Conservation (phyloP, 306 rosid genomes). For the Cucumis sativus region DNA sequence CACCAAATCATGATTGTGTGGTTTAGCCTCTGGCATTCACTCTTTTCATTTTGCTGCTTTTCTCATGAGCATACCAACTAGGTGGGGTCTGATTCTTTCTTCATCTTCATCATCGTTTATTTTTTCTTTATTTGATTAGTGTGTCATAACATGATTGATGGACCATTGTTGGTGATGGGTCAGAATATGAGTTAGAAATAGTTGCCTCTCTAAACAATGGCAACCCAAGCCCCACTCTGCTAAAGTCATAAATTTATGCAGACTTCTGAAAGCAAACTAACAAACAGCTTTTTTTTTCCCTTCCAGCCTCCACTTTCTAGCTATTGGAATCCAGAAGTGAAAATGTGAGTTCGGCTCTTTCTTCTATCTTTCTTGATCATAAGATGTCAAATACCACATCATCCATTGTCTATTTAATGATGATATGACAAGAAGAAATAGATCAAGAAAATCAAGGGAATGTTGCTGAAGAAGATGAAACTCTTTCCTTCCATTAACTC, state of each 20-base stretch:
- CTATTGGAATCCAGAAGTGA: not conserved
- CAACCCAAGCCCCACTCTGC: constrained; percentile 3
- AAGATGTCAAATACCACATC: not conserved
- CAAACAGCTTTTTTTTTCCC: not conserved
- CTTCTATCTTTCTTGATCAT: not conserved
- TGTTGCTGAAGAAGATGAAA: constrained; percentile 41
- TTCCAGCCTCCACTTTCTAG: constrained; percentile 8
- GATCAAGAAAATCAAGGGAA: constrained; percentile 47
- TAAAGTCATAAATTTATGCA: constrained; percentile 5
- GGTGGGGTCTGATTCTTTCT: constrained; percentile 2
- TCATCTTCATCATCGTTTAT: not conserved
- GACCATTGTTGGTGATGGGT: constrained; percentile 62
- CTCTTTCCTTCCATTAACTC: constrained; percentile 39
- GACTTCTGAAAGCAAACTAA: constrained; percentile 3
- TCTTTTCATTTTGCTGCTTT: constrained; percentile 6
- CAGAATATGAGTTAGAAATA: constrained; percentile 12
- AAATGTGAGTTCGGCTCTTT: not conserved
- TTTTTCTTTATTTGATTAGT: not conserved
- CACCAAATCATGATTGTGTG: constrained; percentile 3
- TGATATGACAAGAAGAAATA: constrained; percentile 4
- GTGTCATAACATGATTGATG: constrained; percentile 36
- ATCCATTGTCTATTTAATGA: constrained; percentile 26
- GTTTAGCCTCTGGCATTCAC: not conserved
- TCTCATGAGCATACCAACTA: not conserved
- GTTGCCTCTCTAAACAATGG: constrained; percentile 2